A percentile compares a stretch with the other conserved stretches of the same genome.
Conservation (phyloP, 129 eudicot species). For the Chrysanthemum lavandulifolium region DNA sequence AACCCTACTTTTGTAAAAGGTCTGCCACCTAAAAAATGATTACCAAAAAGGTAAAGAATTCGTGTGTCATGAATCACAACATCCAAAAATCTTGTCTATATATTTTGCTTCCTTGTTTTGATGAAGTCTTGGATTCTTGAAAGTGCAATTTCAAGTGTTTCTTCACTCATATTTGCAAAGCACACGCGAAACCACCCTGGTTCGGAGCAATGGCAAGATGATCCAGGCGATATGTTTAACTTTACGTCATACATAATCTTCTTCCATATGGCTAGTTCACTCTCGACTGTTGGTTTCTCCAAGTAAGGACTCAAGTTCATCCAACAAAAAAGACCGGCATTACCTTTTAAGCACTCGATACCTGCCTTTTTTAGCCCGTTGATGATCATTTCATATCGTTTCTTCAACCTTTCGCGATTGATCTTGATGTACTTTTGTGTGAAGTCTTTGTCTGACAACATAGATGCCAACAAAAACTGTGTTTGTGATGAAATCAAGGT, state of each 20-base stretch:
- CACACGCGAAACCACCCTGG: slow-evolving; percentile 97
- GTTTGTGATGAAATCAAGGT: slow-evolving; percentile 90
- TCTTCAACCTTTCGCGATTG: slow-evolving; percentile 69
- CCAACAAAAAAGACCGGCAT: slow-evolving; percentile 96
- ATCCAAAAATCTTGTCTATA: slow-evolving; percentile 15
- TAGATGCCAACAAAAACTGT: slow-evolving; percentile 70
- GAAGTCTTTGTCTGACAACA: slow-evolving; percentile 67
- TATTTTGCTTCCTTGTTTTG: slow-evolving; percentile 41
- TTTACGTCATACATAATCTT: slow-evolving; percentile 58
- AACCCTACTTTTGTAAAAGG: slow-evolving; percentile 35
- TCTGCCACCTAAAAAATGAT: slow-evolving; percentile 31
- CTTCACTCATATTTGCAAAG: slow-evolving; percentile 90
- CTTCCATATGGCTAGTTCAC: slow-evolving; percentile 70
- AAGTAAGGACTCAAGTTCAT: slow-evolving; percentile 73
- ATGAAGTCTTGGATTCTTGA: slow-evolving; percentile 66
- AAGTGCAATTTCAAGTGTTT: slow-evolving; percentile 72
- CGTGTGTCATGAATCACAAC: slow-evolving; percentile 18
- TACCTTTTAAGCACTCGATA: slow-evolving; percentile 72
- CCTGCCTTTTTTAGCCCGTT: slow-evolving; percentile 71
- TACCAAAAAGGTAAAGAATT: slow-evolving; percentile 11
- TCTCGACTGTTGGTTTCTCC: slow-evolving; percentile 43
- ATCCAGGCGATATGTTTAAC: slow-evolving; percentile 85
- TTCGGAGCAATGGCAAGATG: slow-evolving; percentile 88
- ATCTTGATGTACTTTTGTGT: slow-evolving; percentile 56
- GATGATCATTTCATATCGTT: slow-evolving; percentile 62